Evolutionary conservation across 306 rosid genomes (phyloP).

Genomic region (Prunus fruticosa): DNA sequence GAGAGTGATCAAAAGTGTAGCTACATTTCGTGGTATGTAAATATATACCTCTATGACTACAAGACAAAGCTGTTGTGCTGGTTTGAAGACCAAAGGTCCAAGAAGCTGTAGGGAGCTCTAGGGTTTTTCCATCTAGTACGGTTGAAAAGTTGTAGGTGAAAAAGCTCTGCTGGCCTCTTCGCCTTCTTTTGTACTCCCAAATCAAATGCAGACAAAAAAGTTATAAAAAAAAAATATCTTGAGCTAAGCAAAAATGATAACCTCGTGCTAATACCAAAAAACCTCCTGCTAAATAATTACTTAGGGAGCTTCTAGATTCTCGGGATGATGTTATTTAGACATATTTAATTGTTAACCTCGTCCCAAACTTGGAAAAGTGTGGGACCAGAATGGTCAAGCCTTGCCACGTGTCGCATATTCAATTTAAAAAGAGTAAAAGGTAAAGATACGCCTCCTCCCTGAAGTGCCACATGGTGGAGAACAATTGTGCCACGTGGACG

Average conservation of each 20-base stretch:
- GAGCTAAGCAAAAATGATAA: background rate
- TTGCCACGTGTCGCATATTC: background rate
- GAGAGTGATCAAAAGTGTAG: background rate
- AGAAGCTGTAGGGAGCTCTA: background rate
- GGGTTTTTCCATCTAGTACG: background rate
- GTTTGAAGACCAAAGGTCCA: background rate
- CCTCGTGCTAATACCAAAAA: no score
- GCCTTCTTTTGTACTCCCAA: no score
- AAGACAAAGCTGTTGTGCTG: background rate
- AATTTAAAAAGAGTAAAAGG: no score
- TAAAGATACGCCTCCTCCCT: no score
- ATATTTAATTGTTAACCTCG: no score
- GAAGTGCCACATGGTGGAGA: no score
- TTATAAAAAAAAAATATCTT: background rate
- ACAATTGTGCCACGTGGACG: no score
- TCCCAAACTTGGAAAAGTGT: no score
- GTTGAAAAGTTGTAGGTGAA: background rate
- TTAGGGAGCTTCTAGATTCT: background rate
- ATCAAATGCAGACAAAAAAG: no score
- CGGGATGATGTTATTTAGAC: background rate
- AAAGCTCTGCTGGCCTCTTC: background rate
- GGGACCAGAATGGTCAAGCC: background rate
- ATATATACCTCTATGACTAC: background rate
- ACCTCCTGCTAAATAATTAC: no score
- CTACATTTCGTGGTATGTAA: background rate